A percentile compares a stretch with the other conserved stretches of the same genome.
These are phyloP conservation scores for Artemisia argyi DNA, from an alignment of 129 eudicot genomes.

Conservation along the genomic window DNA sequence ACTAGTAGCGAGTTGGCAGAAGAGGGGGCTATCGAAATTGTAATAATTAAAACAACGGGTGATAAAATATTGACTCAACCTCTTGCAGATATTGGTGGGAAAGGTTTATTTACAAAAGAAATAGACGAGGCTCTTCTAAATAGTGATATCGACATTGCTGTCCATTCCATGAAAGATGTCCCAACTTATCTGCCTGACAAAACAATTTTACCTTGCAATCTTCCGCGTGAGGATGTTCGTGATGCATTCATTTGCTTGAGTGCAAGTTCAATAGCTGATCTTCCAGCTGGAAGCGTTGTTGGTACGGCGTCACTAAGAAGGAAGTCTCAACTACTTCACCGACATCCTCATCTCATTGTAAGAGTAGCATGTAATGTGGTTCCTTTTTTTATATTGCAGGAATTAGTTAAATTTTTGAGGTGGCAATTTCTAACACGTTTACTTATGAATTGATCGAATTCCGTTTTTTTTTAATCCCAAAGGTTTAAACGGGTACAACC, in stretches of 20 bases:
- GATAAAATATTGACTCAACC: conserved; percentile 88
- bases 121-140: conserved; percentile 91
- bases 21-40: conserved; percentile 89
- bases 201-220: conserved; percentile 91
- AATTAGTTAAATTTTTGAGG: too few relatives aligned
- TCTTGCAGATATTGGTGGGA: conserved; percentile 97
- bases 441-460: too few relatives aligned
- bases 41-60: conserved; percentile 90
- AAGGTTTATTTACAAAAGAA: conserved; percentile 94
- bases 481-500: too few relatives aligned
- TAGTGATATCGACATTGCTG: conserved; percentile 90
- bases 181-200: conserved; percentile 93
- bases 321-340: conserved; percentile 83
- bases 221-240: conserved; percentile 91
- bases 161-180: conserved; percentile 99
- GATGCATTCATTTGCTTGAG: conserved; percentile 85
- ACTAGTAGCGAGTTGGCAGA: conserved; percentile 80
- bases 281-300: conserved; percentile 78
- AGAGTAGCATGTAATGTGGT: conserved; percentile 18
- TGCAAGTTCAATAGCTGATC: conserved; percentile 75
- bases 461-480: too few relatives aligned
- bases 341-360: conserved; percentile 82
- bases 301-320: conserved; percentile 96
- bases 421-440: too few relatives aligned
- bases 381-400: neutral